phyloP scores from a whole-genome alignment of 352 stramenopile genomes.

The Phytophthora lateralis region DNA sequence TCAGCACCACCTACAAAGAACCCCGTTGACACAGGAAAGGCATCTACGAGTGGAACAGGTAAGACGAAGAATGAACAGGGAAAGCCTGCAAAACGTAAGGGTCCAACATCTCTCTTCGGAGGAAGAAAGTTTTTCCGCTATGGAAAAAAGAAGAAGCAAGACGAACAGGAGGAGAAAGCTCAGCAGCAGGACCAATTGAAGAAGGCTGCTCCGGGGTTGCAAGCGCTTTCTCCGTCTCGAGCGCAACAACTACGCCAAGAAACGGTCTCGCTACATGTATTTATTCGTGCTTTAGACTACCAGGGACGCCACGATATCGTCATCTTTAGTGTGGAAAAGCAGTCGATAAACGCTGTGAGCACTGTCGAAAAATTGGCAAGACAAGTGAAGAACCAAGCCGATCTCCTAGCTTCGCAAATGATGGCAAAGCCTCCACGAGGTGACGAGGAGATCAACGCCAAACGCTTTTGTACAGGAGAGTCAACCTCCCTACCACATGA shows the following conservation, averaged over 20 bases:
- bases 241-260: constrained; percentile 26
- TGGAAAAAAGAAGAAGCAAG: constrained; percentile 32
- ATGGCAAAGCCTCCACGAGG: constrained; percentile 28
- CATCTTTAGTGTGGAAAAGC: constrained; percentile 29
- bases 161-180: constrained; percentile 15
- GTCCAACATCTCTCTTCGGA: constrained; percentile 18
- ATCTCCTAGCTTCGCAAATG: constrained; percentile 21
- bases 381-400: constrained; percentile 20
- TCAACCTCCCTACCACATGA: constrained; percentile 10
- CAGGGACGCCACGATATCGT: constrained; percentile 29
- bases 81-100: constrained; percentile 19
- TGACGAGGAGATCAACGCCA: constrained; percentile 58
- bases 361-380: constrained; percentile 29
- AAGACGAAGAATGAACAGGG: not conserved
- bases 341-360: constrained; percentile 14
- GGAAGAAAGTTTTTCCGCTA: constrained; percentile 34
- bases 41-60: not conserved
- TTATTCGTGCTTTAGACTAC: constrained; percentile 35
- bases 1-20: constrained; percentile 9
- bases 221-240: constrained; percentile 29
- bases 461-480: constrained; percentile 35
- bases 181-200: constrained; percentile 14
- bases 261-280: constrained; percentile 32
- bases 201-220: constrained; percentile 9
- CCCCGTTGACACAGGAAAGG: not conserved